Conservation (phyloP, 805 yeast species). For the Yamadazyma phyllophila region DNA sequence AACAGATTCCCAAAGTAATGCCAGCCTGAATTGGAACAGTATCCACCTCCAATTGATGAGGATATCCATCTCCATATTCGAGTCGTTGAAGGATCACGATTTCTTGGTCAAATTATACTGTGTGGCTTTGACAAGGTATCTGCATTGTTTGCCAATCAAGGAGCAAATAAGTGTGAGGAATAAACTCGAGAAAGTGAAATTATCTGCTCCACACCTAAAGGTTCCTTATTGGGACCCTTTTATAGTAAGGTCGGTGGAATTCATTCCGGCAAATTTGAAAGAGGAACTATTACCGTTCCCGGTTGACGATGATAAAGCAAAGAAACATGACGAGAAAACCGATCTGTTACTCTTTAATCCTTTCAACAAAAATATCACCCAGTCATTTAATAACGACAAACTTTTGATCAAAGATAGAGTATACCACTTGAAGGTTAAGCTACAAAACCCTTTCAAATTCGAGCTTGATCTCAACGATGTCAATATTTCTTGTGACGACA, state of each 20-base stretch:
- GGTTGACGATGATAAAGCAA: slow-evolving; percentile 1
- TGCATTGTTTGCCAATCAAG: slow-evolving; percentile 49
- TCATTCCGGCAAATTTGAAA: slow-evolving; percentile 22
- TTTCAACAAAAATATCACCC: slow-evolving; percentile 17
- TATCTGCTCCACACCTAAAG: slow-evolving; percentile 21
- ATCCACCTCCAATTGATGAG: slow-evolving; percentile 56
- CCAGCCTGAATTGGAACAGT: slow-evolving; percentile 46
- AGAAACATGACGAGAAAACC: slow-evolving; percentile 1
- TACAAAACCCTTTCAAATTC: slow-evolving; percentile 81
- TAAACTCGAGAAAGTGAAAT: slow-evolving; percentile 23
- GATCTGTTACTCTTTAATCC: slow-evolving; percentile 51
- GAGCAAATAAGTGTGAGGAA: slow-evolving; percentile 54
- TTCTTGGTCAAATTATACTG: slow-evolving; percentile 45
- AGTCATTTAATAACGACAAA: slow-evolving; percentile 45
- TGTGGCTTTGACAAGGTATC: slow-evolving; percentile 53
- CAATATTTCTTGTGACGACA: slow-evolving; percentile 27
- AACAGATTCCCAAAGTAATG: slow-evolving; percentile 20
- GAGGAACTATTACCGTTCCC: slow-evolving; percentile 45
- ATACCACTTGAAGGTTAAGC: slow-evolving; percentile 50
- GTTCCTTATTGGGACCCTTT: slow-evolving; percentile 72
- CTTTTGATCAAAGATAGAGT: slow-evolving; percentile 47
- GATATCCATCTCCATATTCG: slow-evolving; percentile 52
- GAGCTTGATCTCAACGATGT: slow-evolving; percentile 60
- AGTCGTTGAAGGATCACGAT: slow-evolving; percentile 45
- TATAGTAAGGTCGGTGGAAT: slow-evolving; percentile 51